Percentiles rank a stretch among this genome's conserved stretches.
phyloP scores from a whole-genome alignment of 2,329 filamentous ascomycete genomes.

The Fusarium mexicanum region DNA sequence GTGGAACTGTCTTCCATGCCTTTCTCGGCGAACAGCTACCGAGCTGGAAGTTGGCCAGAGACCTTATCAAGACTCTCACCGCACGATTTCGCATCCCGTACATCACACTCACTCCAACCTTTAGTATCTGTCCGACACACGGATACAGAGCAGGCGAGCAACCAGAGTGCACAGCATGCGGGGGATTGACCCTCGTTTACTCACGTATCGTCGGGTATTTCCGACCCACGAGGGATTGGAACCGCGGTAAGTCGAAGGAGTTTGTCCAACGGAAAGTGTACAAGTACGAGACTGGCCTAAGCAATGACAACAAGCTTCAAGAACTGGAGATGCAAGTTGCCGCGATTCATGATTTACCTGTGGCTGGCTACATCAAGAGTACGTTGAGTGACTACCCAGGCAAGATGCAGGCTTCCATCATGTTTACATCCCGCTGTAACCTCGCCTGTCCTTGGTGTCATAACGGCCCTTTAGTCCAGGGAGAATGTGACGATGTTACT shows the following conservation, averaged over 20 bases:
- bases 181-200: slow-evolving; percentile 26
- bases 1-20: slow-evolving; percentile 38
- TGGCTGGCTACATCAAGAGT: slow-evolving; percentile 35
- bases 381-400: slow-evolving; percentile 38
- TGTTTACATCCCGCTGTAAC: slow-evolving; percentile 39
- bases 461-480: slow-evolving; percentile 33
- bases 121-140: slow-evolving; percentile 37
- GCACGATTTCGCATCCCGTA: slow-evolving; percentile 35
- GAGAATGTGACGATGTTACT: slow-evolving; percentile 23
- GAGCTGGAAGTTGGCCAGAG: slow-evolving; percentile 30
- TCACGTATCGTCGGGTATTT: slow-evolving; percentile 39
- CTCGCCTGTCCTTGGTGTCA: slow-evolving; percentile 40
- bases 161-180: slow-evolving; percentile 18
- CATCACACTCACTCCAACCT: slow-evolving; percentile 37
- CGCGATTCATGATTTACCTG: slow-evolving; percentile 20
- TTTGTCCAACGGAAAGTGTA: slow-evolving; percentile 32
- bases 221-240: slow-evolving; percentile 37
- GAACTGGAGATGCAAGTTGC: slow-evolving; percentile 18
- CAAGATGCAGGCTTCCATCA: slow-evolving; percentile 37
- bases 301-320: not conserved
- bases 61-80: slow-evolving; percentile 34
- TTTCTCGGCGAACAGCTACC: slow-evolving; percentile 36
- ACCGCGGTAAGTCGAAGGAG: slow-evolving; percentile 35
- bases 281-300: not conserved
- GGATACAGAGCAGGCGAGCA: slow-evolving; percentile 35